phyloP scores from a whole-genome alignment of 2,329 filamentous ascomycete species.

The Trichophyton verrucosum region DNA sequence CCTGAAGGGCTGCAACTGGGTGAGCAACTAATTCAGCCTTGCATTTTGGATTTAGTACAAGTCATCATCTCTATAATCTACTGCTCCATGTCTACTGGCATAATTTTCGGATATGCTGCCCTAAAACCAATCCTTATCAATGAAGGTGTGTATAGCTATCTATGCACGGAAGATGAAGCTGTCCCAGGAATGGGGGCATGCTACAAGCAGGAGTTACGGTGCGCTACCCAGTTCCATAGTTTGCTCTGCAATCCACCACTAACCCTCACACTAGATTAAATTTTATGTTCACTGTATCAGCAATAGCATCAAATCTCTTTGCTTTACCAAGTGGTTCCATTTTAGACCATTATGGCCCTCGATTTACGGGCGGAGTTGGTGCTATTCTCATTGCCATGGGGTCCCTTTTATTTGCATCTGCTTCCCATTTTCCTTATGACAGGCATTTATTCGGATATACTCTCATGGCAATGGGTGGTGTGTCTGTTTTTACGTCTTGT shows the following conservation, averaged over 20 bases:
- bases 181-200: conserved; percentile 41
- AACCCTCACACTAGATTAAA: conserved; percentile 48
- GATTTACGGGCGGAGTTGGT: conserved; percentile 60
- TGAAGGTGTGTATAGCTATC: conserved; percentile 57
- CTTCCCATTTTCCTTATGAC: conserved; percentile 54
- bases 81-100: conserved; percentile 64
- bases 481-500: conserved; percentile 69
- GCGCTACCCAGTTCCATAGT: conserved; percentile 5
- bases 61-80: conserved; percentile 56
- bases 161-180: conserved; percentile 46
- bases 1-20: not conserved
- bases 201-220: conserved; percentile 46
- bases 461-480: conserved; percentile 63
- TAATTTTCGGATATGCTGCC: conserved; percentile 75
- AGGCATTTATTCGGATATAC: conserved; percentile 63
- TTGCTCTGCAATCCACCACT: not conserved
- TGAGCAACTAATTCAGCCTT: not conserved
- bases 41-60: conserved; percentile 42
- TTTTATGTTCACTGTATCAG: conserved; percentile 84
- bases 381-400: conserved; percentile 56
- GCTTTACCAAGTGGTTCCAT: conserved; percentile 77
- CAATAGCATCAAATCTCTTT: conserved; percentile 75
- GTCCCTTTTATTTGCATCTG: conserved; percentile 60
- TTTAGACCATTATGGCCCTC: conserved; percentile 69
- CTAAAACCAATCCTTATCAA: conserved; percentile 67